These are phyloP conservation scores for Ustilago curta DNA, from an alignment of 1,284 basidiomycete genomes.

Conservation along the genomic window DNA sequence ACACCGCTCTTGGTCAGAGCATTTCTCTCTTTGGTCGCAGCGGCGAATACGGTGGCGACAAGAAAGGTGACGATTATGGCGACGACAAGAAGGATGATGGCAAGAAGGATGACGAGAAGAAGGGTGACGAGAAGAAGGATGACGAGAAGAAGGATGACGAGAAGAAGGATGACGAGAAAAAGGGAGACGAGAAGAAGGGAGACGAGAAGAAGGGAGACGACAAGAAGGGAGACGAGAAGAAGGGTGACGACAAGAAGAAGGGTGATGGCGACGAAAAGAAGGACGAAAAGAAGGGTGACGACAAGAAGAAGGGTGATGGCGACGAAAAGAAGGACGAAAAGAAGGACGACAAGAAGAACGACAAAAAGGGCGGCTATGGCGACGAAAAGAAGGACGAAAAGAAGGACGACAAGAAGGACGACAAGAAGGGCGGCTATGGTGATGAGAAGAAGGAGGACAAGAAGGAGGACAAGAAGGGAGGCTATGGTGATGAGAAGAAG, in stretches of 20 bases:
- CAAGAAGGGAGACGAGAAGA: not conserved
- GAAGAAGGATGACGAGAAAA: constrained; percentile 4
- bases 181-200: constrained; percentile 1
- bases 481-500: not conserved
- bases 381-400: constrained; percentile 13
- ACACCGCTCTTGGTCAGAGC: not conserved
- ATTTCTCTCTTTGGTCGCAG: constrained; percentile 18
- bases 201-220: constrained; percentile 4
- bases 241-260: not conserved
- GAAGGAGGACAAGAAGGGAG: constrained; percentile 11
- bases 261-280: constrained; percentile 2
- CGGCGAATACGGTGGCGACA: constrained; percentile 7
- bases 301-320: constrained; percentile 15
- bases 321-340: constrained; percentile 14
- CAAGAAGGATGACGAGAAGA: constrained; percentile 12
- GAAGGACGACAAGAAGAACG: constrained; percentile 10
- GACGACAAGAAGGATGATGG: constrained; percentile 9
- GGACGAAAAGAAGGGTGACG: constrained; percentile 4
- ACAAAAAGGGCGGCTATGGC: constrained; percentile 10
- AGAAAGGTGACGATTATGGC: not conserved
- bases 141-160: constrained; percentile 3
- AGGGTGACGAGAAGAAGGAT: constrained; percentile 3
- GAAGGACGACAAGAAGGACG: constrained; percentile 1
- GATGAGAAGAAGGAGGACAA: constrained; percentile 3
- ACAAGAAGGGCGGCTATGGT: not conserved